A percentile compares a stretch with the other conserved stretches of the same genome.
Conservation (phyloP, 768 basidiomycete genomes). For the Trametes gibbosa region DNA sequence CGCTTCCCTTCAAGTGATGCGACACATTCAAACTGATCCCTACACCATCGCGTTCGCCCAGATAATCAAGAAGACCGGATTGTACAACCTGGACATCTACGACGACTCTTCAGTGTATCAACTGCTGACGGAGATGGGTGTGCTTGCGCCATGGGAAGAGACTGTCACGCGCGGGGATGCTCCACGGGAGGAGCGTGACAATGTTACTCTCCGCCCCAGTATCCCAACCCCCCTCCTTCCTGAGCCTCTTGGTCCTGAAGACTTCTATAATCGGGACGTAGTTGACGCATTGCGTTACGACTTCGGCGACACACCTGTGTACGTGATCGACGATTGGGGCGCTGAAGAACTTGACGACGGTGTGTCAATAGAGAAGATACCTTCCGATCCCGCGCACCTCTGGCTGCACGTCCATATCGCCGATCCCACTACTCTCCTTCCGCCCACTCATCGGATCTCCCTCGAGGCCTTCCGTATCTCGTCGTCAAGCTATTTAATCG, state of each 20-base stretch:
- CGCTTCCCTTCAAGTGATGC: slow-evolving; percentile 47
- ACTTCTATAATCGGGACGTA: slow-evolving; percentile 61
- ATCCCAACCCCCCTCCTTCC: slow-evolving; percentile 2
- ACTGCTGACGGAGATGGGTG: slow-evolving; percentile 68
- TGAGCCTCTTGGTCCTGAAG: slow-evolving; percentile 52
- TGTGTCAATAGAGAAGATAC: slow-evolving; percentile 73
- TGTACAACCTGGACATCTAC: slow-evolving; percentile 31
- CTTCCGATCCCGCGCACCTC: slow-evolving; percentile 49
- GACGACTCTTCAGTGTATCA: slow-evolving; percentile 37
- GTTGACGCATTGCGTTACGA: slow-evolving; percentile 78
- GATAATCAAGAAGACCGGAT: slow-evolving; percentile 57
- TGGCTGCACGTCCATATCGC: slow-evolving; percentile 95
- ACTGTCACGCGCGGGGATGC: not conserved
- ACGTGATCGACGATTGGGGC: slow-evolving; percentile 75
- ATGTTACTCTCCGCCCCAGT: not conserved
- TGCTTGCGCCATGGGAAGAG: slow-evolving; percentile 82
- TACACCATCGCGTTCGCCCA: slow-evolving; percentile 49
- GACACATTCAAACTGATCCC: slow-evolving; percentile 58
- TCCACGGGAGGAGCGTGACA: not conserved
- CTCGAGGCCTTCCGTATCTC: slow-evolving; percentile 46
- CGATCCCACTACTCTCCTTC: slow-evolving; percentile 81
- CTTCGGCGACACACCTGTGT: slow-evolving; percentile 78
- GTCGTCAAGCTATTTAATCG: slow-evolving; percentile 58
- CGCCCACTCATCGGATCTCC: slow-evolving; percentile 63
- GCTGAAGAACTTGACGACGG: slow-evolving; percentile 95